Base-by-base conservation (phyloP, 805 yeast species). In the Cyberlindnera meyerae region DNA sequence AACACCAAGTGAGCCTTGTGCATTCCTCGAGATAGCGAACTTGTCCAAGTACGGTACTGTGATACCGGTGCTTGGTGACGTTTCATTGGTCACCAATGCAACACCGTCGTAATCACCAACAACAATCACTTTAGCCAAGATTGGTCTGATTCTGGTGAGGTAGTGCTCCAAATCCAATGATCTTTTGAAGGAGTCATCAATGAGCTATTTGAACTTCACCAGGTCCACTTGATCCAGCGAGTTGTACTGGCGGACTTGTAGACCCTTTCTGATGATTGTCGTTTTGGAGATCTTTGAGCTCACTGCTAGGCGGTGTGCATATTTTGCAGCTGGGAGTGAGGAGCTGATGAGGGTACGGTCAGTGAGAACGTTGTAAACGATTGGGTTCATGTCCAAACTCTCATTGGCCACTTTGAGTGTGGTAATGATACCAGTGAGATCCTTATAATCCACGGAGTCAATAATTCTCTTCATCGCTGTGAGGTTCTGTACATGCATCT, bases 61-160 rank as follows among this genome's bases (percentile, higher is more conserved):
- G 4, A 54, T 46, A 2, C 54, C 51, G 3, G 48, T 40, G 2
- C 34, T 26, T 1, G 53, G 42, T 4, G 58, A 53, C 1, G 57
- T 41, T 28, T 90, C 98, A 76, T 86, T 82, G 0, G 98, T 93
- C 24, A 90, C 72, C 12, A 93, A 82, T 0, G 97, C 97, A 13
- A 86, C 88, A 3, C 97, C 97, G 47, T 89, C 96, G 57, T 93
- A 93, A 53, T 90, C 93, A 1, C 97, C 97, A 3, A 90, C 86
- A 11, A 93, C 72, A 12, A 93, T 79, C 9, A 93, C 58, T 0
- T 84, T 82, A 0, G 96, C 89, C 4, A 90, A 66, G 2, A 67
- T 66, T 1, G 76, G 68, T 43, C 78, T 71, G 25, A 93, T 70
- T 34, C 98, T 65, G 3, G 64, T 41, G 17, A 87, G 60, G 54